Base-by-base conservation (phyloP, 371 early-diverging fungal species). In the Mucor piriformis region DNA sequence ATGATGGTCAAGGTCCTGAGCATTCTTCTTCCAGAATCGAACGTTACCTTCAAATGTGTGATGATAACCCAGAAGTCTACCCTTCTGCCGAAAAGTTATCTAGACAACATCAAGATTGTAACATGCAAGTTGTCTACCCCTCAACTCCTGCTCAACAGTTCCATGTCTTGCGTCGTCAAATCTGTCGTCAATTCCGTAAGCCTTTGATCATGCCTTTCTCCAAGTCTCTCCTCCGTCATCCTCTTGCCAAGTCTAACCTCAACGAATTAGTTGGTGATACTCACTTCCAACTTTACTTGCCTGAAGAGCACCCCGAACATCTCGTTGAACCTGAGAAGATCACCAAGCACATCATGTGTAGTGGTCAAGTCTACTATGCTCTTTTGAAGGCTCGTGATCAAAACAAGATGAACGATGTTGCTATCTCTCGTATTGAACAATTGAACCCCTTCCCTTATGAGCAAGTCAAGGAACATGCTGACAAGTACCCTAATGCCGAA, bases 1-100 rank as follows among this genome's bases (percentile, higher is more conserved):
- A 93, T 67, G 98, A 98, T 72, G 98, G 98, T 54, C 94, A 93
- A 77, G 98, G 98, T 23, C 96, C 98, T 18, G 98, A 98, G 74
- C 98, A 98, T 82, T 94, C 95, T 29, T 92, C 93, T 23, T 86
- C 93, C 35, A 88, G 97, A 65, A 82, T 97, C 50, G 98, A 98
- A 79, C 92, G 98, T 59, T 98, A 91, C 77, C 83, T 98, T 58
- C 94, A 94, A 73, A 77, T 97, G 66, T 91, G 91, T 76, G 95
- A 96, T 75, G 96, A 98, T 69, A 90, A 95, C 71, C 96, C 96
- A 25, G 89, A 87, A 77, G 61, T 72, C 29, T 94, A 87, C 83
- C 96, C 95, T 8, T 72, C 89, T 18, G 82, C 87, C 16, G 90
- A 92, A 64, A 88, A 89, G 69, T 75, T 90, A 50, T 77, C 90